Evolutionary conservation across 257 asterid species (phyloP), one percentile per base, ranked within the genome.

Genomic region (Striga asiatica): DNA sequence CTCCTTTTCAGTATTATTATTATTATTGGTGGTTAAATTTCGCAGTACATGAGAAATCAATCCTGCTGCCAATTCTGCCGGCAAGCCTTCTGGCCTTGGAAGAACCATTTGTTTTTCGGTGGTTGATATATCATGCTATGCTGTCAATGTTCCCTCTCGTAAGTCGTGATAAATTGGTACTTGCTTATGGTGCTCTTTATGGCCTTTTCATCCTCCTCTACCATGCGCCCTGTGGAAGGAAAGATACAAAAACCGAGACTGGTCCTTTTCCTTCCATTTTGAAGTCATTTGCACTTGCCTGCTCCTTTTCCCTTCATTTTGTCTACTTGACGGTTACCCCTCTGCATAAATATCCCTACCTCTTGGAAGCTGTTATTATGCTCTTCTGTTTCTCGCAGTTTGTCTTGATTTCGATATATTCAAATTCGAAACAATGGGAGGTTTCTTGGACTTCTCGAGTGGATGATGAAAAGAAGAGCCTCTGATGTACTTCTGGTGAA

Each of bases 61-160:
- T 91, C 70, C 79, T 87, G 71, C 84, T 91, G 66, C 95, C 97
- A 1, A 94, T 87, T 77, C 83, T 87, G 66, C 94, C 98, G 4
- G 97, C 95, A 20, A 87, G 97, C 84, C 70, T 91, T 51, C 66
- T 91, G 81, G 95, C 88, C 21, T 45, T 60, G 54, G 93, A 84
- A 71, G 85, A 88, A 66, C 94, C 95, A 25, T 80, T 74, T 42
- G 61, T 82, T 32, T 82, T 80, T 66, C 72, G 46, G 77, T 92
- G 95, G 97, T 71, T 88, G 27, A 74, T 85, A 49, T 71, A 72
- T 57, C 54, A 63, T 68, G 85, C 78, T 14, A 31, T 88, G 70
- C 85, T 88, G 65, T 92, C 97, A 59, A 84, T 84, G 91, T 88
- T 88, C 71, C 98, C 98, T 64, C 96, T 92, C 59, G 70, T 92